Conservation (phyloP, 2,329 filamentous ascomycete species). For the Pseudogymnoascus destructans region DNA sequence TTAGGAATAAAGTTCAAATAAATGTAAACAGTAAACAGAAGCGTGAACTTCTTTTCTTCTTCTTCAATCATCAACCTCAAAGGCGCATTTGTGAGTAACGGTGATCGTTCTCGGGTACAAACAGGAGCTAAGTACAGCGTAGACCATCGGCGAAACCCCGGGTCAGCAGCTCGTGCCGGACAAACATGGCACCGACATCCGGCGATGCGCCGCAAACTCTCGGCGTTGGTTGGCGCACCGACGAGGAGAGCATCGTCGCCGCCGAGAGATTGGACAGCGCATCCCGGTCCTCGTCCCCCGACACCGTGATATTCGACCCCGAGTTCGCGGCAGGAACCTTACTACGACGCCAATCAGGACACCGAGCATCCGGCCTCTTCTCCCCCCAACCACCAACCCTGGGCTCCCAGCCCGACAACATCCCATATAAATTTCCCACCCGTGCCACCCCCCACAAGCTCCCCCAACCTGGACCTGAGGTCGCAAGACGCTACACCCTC, state of each 20-base stretch:
- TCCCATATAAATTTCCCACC: background rate
- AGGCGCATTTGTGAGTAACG: background rate
- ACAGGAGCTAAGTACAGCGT: background rate
- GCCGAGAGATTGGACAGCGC: background rate
- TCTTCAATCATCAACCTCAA: background rate
- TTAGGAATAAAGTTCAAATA: background rate
- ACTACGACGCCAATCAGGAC: background rate
- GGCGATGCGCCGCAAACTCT: background rate
- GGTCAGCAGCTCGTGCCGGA: background rate
- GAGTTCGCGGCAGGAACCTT: background rate
- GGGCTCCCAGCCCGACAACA: background rate
- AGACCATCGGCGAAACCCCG: background rate
- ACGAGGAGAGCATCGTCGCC: background rate
- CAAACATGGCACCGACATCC: slow-evolving; percentile 1
- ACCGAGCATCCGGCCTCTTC: background rate
- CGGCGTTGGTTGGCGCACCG: background rate
- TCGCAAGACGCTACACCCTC: background rate
- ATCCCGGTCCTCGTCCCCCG: background rate
- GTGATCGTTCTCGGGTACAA: background rate
- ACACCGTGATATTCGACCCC: background rate
- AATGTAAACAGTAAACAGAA: background rate
- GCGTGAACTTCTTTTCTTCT: background rate
- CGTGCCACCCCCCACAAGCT: background rate
- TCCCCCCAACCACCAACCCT: background rate
- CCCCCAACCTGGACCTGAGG: background rate